Base-by-base conservation (phyloP, 768 basidiomycete genomes). In the Leccinum imitatum region DNA sequence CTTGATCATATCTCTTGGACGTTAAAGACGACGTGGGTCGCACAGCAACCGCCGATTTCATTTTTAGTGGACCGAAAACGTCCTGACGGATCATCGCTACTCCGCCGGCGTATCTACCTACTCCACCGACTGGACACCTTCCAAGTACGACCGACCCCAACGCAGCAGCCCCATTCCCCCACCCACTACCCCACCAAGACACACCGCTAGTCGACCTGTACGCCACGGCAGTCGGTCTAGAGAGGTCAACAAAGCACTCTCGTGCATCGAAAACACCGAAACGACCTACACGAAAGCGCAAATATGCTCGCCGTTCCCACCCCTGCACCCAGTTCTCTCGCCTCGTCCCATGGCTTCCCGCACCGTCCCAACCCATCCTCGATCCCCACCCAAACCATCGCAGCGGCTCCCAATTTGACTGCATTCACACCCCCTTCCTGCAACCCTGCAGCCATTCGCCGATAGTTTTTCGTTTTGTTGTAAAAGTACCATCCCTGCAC, bases 381-480 rank as follows among this genome's bases (percentile, higher is more conserved):
- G 11, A 81, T 64, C 21, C 75, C 77, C 3, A 81, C 82, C 80
- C 82, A 85, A 21, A 73, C 77, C 19, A 77, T 64, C 46, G 76
- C 83, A n/a, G 75, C 71, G 13, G 71, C 65, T 14, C 79, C 80
- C 44, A 93, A 74, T 67, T 78, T 80, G 54, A 72, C 63, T 1
- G 81, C 87, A 54, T 91, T 84, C 58, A 63, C 62, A 1, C 81
- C 88, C 6, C 84, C 93, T 15, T 84, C 86, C 67, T 83, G 84
- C 70, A 95, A 70, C 9, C 83, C 93, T 0, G 82, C 88, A 62
- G 86, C 80, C 68, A 93, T 81, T 65, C 94, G 84, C 65, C 84
- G 80, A 79, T 95, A 95, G 78, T 95, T 95, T 75, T 95, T 96
- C 30, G 92, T 94, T 79, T 95, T 95, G 72, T 93, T 90, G 84